These are phyloP conservation scores for Isoetes engelmannii DNA, from an alignment of 83 land plant genomes.

Conservation along the genomic window DNA sequence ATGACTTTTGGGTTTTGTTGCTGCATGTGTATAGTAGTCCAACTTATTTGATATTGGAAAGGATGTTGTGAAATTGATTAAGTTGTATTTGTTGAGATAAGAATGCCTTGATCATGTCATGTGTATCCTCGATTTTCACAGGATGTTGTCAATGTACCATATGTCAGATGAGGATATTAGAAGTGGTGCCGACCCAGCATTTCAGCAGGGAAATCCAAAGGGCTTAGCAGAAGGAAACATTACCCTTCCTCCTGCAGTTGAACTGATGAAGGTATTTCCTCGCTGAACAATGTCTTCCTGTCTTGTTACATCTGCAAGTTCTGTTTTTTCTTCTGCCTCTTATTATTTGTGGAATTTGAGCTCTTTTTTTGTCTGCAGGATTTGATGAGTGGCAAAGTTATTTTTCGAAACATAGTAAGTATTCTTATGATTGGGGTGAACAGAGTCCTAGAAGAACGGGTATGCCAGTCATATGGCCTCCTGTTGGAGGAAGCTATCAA, in stretches of 20 bases:
- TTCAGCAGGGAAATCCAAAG: conserved; percentile 26
- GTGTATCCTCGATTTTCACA: conserved; percentile 9
- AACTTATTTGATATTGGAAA: too few relatives aligned
- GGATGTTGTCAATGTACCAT: conserved; percentile 75
- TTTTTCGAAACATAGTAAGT: conserved; percentile 73
- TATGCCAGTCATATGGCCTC: conserved; percentile 59
- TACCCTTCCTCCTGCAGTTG: conserved; percentile 53
- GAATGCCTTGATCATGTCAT: too few relatives aligned
- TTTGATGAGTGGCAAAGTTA: conserved; percentile 89
- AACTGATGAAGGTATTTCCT: conserved; percentile 56
- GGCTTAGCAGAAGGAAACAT: conserved; percentile 19
- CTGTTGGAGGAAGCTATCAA: conserved; percentile 74
- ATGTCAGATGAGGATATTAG: conserved; percentile 63
- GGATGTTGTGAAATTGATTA: too few relatives aligned
- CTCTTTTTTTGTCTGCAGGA: conserved; percentile 44
- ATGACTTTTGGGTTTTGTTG: too few relatives aligned
- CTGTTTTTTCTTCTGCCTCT: too few relatives aligned
- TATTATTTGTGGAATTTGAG: too few relatives aligned
- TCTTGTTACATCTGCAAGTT: too few relatives aligned
- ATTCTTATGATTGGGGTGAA: conserved; percentile 71
- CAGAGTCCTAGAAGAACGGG: conserved; percentile 60
- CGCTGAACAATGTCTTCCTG: not conserved
- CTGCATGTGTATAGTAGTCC: too few relatives aligned
- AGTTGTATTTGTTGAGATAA: too few relatives aligned
- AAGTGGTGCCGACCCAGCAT: conserved; percentile 21